Evolutionary conservation across 805 yeast genomes (phyloP).

Genomic region (Zygosaccharomyces bailii): DNA sequence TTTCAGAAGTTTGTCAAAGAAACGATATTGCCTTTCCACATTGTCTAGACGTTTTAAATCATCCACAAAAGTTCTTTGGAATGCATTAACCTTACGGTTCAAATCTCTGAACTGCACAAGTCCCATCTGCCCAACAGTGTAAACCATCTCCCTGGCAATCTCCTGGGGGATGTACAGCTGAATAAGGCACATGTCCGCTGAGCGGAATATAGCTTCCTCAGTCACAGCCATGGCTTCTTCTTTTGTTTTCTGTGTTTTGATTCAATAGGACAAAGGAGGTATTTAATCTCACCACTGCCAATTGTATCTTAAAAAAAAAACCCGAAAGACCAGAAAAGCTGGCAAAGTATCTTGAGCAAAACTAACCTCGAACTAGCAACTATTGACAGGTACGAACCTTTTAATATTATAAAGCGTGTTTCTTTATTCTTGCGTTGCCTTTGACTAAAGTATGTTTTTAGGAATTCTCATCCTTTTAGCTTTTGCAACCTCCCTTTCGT

Average conservation of each 20-base stretch:
- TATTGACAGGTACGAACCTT: background rate
- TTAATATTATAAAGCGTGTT: background rate
- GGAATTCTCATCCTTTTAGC: background rate
- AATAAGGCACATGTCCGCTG: slow-evolving; percentile 95
- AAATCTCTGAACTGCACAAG: slow-evolving; percentile 84
- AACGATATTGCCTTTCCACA: slow-evolving; percentile 78
- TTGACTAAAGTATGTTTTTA: background rate
- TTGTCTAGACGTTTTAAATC: slow-evolving; percentile 83
- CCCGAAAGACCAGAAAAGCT: background rate
- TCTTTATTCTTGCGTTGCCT: background rate
- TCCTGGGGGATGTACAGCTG: slow-evolving; percentile 91
- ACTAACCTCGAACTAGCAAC: background rate
- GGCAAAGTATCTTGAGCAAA: background rate
- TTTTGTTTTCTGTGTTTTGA: background rate
- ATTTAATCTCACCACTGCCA: background rate
- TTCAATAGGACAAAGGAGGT: background rate
- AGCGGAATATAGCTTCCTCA: slow-evolving; percentile 49
- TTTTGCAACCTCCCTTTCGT: background rate
- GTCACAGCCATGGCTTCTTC: slow-evolving; percentile 9
- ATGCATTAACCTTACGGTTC: slow-evolving; percentile 73
- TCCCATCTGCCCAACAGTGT: slow-evolving; percentile 82
- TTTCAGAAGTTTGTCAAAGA: slow-evolving; percentile 48
- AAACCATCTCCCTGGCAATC: slow-evolving; percentile 80
- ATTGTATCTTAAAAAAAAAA: background rate
- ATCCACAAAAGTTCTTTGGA: slow-evolving; percentile 87